Conservation (phyloP, 768 basidiomycete genomes). For the Grammothele lineata region DNA sequence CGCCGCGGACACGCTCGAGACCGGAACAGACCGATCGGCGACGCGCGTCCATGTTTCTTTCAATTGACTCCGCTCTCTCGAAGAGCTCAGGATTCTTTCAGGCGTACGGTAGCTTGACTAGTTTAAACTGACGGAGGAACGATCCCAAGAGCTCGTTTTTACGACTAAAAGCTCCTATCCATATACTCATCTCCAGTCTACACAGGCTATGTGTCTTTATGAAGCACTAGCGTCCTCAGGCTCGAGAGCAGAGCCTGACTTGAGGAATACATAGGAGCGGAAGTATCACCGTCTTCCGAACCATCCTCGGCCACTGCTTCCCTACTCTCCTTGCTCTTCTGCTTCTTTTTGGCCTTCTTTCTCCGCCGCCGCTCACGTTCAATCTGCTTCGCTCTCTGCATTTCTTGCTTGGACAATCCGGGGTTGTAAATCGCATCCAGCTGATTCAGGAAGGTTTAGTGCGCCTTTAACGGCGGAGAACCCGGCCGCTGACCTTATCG, state of each 20-base stretch:
- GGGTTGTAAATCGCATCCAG: constrained; percentile 71
- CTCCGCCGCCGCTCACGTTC: constrained; percentile 70
- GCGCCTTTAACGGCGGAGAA: neutral
- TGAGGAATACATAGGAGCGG: too few relatives aligned
- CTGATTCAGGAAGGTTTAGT: constrained; percentile 33
- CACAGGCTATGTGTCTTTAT: too few relatives aligned
- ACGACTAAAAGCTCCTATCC: neutral
- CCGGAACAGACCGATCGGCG: constrained; percentile 12
- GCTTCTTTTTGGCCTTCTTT: constrained; percentile 78
- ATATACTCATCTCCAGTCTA: too few relatives aligned
- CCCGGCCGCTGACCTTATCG: constrained; percentile 51
- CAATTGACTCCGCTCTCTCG: neutral
- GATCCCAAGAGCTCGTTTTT: neutral
- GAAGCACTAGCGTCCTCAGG: too few relatives aligned
- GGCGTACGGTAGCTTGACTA: too few relatives aligned
- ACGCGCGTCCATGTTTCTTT: neutral
- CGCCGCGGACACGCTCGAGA: constrained; percentile 9
- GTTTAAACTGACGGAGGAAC: too few relatives aligned
- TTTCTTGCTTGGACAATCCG: constrained; percentile 66
- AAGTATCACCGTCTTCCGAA: too few relatives aligned
- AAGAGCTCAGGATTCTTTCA: neutral
- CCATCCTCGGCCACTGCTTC: too few relatives aligned
- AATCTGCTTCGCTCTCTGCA: constrained; percentile 66
- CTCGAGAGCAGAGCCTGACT: too few relatives aligned
- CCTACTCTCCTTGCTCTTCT: neutral